These are phyloP conservation scores for Juglanconis oblonga DNA, from an alignment of 2,329 filamentous ascomycete genomes.

Conservation along the genomic window DNA sequence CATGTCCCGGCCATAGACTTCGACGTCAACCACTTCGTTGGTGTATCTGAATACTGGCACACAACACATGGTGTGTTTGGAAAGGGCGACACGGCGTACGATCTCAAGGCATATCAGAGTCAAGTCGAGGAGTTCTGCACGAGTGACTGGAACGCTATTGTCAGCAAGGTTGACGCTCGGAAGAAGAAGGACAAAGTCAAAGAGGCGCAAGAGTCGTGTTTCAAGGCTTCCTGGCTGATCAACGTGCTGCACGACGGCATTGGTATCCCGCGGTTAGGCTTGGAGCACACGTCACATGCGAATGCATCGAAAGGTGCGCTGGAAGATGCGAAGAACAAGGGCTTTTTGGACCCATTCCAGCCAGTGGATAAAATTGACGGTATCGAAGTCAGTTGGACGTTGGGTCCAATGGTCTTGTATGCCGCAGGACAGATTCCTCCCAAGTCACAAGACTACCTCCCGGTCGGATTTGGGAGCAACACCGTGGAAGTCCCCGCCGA, in stretches of 20 bases:
- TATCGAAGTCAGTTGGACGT: slow-evolving; percentile 93
- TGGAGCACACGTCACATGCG: slow-evolving; percentile 59
- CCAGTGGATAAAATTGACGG: slow-evolving; percentile 89
- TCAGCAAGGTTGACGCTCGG: slow-evolving; percentile 57
- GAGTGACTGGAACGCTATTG: slow-evolving; percentile 75
- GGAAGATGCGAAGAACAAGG: slow-evolving; percentile 67
- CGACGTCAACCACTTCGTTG: slow-evolving; percentile 94
- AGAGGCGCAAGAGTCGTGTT: slow-evolving; percentile 84
- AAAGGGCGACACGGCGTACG: slow-evolving; percentile 77
- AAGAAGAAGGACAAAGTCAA: slow-evolving; percentile 75
- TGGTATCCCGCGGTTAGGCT: slow-evolving; percentile 79
- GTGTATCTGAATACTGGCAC: slow-evolving; percentile 98
- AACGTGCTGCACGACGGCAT: slow-evolving; percentile 96
- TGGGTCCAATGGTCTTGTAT: slow-evolving; percentile 95
- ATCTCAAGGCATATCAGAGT: slow-evolving; percentile 84
- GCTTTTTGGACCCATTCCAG: slow-evolving; percentile 82
- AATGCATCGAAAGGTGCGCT: slow-evolving; percentile 73
- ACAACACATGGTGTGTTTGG: slow-evolving; percentile 93
- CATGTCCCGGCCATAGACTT: slow-evolving; percentile 97
- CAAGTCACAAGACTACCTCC: slow-evolving; percentile 55
- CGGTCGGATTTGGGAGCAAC: slow-evolving; percentile 93
- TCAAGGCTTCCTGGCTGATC: slow-evolving; percentile 97
- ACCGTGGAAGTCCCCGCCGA: slow-evolving; percentile 64
- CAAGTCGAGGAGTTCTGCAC: slow-evolving; percentile 83
- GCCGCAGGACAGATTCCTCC: slow-evolving; percentile 84